phyloP scores from a whole-genome alignment of 129 eudicot species.

The Flaveria ramosissima region DNA sequence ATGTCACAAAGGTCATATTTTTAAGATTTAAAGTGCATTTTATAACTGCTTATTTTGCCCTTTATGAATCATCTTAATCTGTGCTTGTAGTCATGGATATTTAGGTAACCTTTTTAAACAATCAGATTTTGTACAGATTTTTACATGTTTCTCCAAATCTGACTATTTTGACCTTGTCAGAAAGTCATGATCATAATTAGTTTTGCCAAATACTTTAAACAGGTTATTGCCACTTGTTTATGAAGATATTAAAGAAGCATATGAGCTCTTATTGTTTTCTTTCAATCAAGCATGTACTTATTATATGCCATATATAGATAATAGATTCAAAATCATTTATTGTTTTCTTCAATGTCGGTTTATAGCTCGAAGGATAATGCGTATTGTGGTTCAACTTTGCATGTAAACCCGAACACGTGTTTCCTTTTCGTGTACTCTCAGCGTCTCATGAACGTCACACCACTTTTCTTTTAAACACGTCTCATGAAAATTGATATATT shows the following conservation, averaged over 20 bases:
- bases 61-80: neutral
- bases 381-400: conserved; percentile 3
- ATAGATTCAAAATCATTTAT: neutral
- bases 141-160: neutral
- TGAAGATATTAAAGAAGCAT: neutral
- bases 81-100: neutral
- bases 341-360: neutral
- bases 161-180: neutral
- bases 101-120: neutral
- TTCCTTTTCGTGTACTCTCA: conserved; percentile 5
- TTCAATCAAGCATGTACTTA: neutral
- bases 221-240: neutral
- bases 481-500: neutral
- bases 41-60: neutral
- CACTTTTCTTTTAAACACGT: neutral
- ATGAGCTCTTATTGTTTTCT: too few species aligned
- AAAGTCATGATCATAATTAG: neutral
- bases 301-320: neutral
- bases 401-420: conserved; percentile 22
- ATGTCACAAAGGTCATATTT: conserved; percentile 74
- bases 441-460: conserved; percentile 1
- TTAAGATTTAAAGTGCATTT: neutral
- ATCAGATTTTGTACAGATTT: neutral
- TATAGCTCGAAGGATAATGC: neutral
- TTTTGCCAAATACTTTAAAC: conserved; percentile 5